Percentiles rank a stretch among this genome's conserved stretches.
These are phyloP conservation scores for Carpinus fangiana DNA, from an alignment of 306 rosid species.

Conservation along the genomic window DNA sequence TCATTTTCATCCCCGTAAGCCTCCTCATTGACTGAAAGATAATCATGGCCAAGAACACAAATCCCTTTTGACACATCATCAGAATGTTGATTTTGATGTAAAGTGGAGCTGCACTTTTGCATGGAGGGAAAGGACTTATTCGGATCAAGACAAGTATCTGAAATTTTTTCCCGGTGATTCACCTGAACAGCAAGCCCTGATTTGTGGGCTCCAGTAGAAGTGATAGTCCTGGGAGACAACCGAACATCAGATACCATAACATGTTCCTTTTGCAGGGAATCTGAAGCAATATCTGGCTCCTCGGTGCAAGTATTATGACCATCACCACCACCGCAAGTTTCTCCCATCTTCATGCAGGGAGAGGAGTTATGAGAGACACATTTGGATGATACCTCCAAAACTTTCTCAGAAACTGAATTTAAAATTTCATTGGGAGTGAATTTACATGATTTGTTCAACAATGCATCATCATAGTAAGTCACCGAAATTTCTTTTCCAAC, in stretches of 20 bases:
- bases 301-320: slow-evolving; percentile 33
- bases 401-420: slow-evolving; percentile 17
- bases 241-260: slow-evolving; percentile 15
- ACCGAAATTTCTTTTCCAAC: slow-evolving; percentile 29
- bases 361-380: slow-evolving; percentile 20
- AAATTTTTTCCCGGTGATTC: slow-evolving; percentile 30
- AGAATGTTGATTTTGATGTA: slow-evolving; percentile 40
- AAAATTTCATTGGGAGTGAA: slow-evolving; percentile 25
- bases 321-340: slow-evolving; percentile 21
- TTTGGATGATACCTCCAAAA: slow-evolving; percentile 23
- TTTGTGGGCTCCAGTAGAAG: slow-evolving; percentile 25
- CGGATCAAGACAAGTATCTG: slow-evolving; percentile 25
- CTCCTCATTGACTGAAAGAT: slow-evolving; percentile 32
- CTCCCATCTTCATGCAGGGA: slow-evolving; percentile 28
- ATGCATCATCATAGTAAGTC: slow-evolving; percentile 35
- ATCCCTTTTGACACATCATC: slow-evolving; percentile 24
- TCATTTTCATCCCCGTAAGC: slow-evolving; percentile 57
- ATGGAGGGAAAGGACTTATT: slow-evolving; percentile 31
- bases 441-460: slow-evolving; percentile 36
- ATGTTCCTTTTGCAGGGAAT: slow-evolving; percentile 33
- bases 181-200: slow-evolving; percentile 34
- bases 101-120: slow-evolving; percentile 38
- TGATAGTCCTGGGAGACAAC: slow-evolving; percentile 24
- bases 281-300: slow-evolving; percentile 34
- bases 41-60: slow-evolving; percentile 25